Percentiles rank a stretch among this genome's conserved stretches.
phyloP scores from a whole-genome alignment of 2,329 filamentous ascomycete species.

The Fusarium sulawesiense region DNA sequence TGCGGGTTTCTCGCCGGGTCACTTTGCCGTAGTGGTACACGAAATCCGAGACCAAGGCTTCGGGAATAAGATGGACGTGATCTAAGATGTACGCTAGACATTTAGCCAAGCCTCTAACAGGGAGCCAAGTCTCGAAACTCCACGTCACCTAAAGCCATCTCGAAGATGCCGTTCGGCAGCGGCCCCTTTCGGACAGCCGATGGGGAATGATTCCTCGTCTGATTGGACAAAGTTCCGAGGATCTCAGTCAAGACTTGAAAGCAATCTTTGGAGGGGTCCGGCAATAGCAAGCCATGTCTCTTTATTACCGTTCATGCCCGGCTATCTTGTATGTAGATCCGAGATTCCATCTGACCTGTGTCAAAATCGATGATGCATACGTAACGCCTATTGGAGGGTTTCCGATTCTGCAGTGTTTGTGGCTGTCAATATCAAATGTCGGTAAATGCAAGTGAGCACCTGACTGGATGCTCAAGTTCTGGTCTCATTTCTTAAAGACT shows the following conservation, averaged over 20 bases:
- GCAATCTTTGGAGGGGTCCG: neutral
- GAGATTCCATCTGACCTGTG: conserved; percentile 18
- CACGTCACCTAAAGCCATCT: neutral
- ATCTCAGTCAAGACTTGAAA: neutral
- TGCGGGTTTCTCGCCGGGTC: conserved; percentile 1
- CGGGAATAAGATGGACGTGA: conserved; percentile 44
- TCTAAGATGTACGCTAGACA: conserved; percentile 14
- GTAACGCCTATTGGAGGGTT: neutral
- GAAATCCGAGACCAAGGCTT: neutral
- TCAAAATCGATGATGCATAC: conserved; percentile 5
- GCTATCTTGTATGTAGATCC: conserved; percentile 32
- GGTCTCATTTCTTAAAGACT: neutral
- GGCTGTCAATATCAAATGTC: neutral
- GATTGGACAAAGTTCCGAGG: neutral
- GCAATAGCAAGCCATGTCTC: neutral
- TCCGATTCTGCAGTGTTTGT: neutral
- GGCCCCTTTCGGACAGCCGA: conserved; percentile 21
- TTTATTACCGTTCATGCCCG: conserved; percentile 24
- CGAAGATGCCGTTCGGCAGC: conserved; percentile 19
- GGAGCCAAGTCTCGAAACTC: conserved; percentile 11
- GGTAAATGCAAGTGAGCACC: neutral
- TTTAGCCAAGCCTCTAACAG: conserved; percentile 28
- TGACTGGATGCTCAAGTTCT: neutral
- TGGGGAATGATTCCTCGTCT: neutral
- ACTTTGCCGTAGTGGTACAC: conserved; percentile 5